Percentiles rank a stretch among this genome's conserved stretches.
Evolutionary conservation across 495 filamentous ascomycete genomes (phyloP).

Genomic region (Collariella sp.): DNA sequence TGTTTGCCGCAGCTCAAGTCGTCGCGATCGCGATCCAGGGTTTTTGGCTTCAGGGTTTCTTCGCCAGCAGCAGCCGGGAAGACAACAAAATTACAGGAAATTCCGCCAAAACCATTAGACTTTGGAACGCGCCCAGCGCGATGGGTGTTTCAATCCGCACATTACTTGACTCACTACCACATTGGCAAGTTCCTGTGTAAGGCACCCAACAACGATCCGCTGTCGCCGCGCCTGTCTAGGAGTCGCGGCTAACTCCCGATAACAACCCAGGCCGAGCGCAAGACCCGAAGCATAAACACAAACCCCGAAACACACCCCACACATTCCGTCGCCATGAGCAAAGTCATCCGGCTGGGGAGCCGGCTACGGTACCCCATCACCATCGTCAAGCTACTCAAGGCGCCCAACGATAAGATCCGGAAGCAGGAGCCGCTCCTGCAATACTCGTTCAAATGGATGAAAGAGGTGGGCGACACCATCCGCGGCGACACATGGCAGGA

Average conservation of each 20-base stretch:
- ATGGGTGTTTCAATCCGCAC: conserved; percentile 22
- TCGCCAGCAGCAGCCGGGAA: not conserved
- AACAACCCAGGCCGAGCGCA: not conserved
- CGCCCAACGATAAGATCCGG: conserved; percentile 62
- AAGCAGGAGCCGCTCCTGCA: conserved; percentile 68
- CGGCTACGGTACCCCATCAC: conserved; percentile 89
- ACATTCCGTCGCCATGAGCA: conserved; percentile 18
- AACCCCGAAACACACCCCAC: not conserved
- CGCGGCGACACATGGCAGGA: conserved; percentile 49
- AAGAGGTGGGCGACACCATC: conserved; percentile 63
- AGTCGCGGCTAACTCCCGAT: not conserved
- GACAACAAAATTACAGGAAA: not conserved
- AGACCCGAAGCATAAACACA: not conserved
- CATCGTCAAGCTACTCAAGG: conserved; percentile 75
- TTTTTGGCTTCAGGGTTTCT: too few species aligned
- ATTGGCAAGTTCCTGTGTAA: conserved; percentile 19
- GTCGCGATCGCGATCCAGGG: not conserved
- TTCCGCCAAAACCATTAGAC: not conserved
- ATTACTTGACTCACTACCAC: conserved; percentile 3
- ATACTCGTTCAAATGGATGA: conserved; percentile 71
- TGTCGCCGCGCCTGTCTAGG: not conserved
- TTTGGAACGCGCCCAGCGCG: conserved; percentile 23
- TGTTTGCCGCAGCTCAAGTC: not conserved
- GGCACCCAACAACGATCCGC: not conserved
- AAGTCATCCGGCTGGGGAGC: conserved; percentile 42